Evolutionary conservation across 2,329 filamentous ascomycete species (phyloP).

Genomic region (Calycina herbarum): DNA sequence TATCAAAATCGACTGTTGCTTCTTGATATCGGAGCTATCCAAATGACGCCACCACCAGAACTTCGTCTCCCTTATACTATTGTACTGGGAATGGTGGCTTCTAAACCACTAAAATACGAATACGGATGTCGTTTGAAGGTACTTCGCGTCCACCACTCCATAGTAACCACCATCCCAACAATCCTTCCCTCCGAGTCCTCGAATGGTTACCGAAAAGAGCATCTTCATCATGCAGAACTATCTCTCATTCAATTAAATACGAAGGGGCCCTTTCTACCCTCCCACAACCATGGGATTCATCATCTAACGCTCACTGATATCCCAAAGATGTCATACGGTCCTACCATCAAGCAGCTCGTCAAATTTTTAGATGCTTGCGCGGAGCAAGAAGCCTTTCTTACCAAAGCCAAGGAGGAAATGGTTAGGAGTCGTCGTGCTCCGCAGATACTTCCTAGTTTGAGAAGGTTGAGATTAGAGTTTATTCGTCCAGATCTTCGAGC

Average conservation of each 20-base stretch:
- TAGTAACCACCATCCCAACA: conserved; percentile 56
- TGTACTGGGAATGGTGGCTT: conserved; percentile 13
- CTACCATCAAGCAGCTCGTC: conserved; percentile 48
- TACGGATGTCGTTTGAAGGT: conserved; percentile 54
- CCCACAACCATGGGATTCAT: conserved; percentile 56
- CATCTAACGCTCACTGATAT: conserved; percentile 55
- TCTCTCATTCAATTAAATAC: conserved; percentile 37
- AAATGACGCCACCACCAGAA: conserved; percentile 12
- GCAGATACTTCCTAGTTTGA: conserved; percentile 50
- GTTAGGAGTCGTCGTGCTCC: conserved; percentile 41
- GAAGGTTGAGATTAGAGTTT: conserved; percentile 56
- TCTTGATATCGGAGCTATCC: conserved; percentile 51
- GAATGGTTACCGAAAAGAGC: conserved; percentile 9
- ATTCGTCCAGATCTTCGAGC: conserved; percentile 21
- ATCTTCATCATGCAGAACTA: conserved; percentile 42
- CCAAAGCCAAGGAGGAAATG: conserved; percentile 13
- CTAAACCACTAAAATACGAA: conserved; percentile 36
- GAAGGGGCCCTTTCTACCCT: conserved; percentile 52
- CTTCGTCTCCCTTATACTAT: conserved; percentile 7
- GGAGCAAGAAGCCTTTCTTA: conserved; percentile 50
- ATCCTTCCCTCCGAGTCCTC: conserved; percentile 12
- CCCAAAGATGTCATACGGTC: conserved; percentile 54
- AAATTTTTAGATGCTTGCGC: conserved; percentile 49
- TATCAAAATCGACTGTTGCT: conserved; percentile 48
- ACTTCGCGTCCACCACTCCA: conserved; percentile 58